Evolutionary conservation across 2,329 filamentous ascomycete genomes (phyloP), one percentile per base, ranked within the genome.

Genomic region (Ilyonectria sp.): DNA sequence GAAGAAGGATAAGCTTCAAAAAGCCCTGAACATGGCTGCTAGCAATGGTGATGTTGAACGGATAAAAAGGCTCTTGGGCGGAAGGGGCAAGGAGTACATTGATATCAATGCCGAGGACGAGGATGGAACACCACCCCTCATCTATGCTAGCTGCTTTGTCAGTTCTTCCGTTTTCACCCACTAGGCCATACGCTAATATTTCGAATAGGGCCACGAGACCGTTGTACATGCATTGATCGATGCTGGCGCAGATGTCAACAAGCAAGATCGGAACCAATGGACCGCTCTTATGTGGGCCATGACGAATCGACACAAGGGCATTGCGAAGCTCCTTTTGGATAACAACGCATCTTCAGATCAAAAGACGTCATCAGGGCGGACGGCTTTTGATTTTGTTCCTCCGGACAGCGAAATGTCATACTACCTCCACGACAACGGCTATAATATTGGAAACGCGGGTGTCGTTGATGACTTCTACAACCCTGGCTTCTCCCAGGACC

Each of bases 221-320:
- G 95, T 97, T 4, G 96, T 98, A 26, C 88, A 92, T 66, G 90
- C 92, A 43, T 87, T 99, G 58, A 89, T 99, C 59, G 89, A 94
- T 66, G 94, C 94, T 10, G 95, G 95, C 26, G 95, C 92, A 44
- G 89, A 94, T 75, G 94, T 98, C 59, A 94, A 99, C 82, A 92
- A 92, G 75, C 95, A 98, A 81, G 96, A 99, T 79, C 93, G 92
- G 70, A 98, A 98, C 78, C 92, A 97, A 78, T 99, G 96, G 96
- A 98, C 94, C 76, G 93, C 96, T 15, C 86, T 99, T 68, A 99
- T 99, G 95, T 99, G 96, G 96, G 95, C 96, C 56, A 98, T 98
- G 94, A 99, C 96, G 63, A 99, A 99, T 81, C 87, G 95, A 64
- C 96, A 99, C 82, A 98, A 98, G 82, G 91, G 91, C 54, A 99